Base-by-base conservation (phyloP, 1,284 basidiomycete species). In the Fomes fomentarius region DNA sequence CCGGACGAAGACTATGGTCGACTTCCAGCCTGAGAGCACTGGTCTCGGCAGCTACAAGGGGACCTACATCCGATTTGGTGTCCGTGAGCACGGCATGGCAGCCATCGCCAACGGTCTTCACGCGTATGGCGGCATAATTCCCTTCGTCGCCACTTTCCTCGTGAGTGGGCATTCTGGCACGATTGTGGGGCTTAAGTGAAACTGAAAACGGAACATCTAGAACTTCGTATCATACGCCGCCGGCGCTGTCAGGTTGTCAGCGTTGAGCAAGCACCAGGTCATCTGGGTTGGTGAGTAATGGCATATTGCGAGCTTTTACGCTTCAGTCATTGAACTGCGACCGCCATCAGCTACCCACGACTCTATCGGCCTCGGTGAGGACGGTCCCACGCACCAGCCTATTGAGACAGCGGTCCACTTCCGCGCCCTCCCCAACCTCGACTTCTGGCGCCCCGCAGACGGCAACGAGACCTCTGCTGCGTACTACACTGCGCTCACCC, bases 1-100 rank as follows among this genome's bases (percentile, higher is more conserved):
- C 62, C 87, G 92, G 70, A 88, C 87, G 62, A 91, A 93, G 79
- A 81, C 81, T 65, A 84, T 82, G 52, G 79, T 88, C 59, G 96
- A 98, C 77, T 97, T 98, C 88, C 96, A 98, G 76, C 90, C 85
- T 52, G 90, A 92, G 19, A 89, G 82, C 73, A 94, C 91, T 40
- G 85, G 85, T 41, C 82, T 97, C 49, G 95, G 95, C 58, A 80
- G 75, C 62, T 97, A 94, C 75, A 76, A 84, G 57, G 95, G 95
- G 56, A 91, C 89, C 50, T 97, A 98, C 75, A 86, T 98, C 72
- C 91, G 94, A 54, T 98, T 92, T 76, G 95, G 95, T 86, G 94
- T 98, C 56, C 93, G 95, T 76, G 95, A 98, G 76, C 95, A 98
- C 74, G 95, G 82, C 66, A 98, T 98, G 95, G 93, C 90, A 68